Evolutionary conservation across 495 filamentous ascomycete species (phyloP), one percentile per base, ranked within the genome.

Genomic region (Patellaria atrata): DNA sequence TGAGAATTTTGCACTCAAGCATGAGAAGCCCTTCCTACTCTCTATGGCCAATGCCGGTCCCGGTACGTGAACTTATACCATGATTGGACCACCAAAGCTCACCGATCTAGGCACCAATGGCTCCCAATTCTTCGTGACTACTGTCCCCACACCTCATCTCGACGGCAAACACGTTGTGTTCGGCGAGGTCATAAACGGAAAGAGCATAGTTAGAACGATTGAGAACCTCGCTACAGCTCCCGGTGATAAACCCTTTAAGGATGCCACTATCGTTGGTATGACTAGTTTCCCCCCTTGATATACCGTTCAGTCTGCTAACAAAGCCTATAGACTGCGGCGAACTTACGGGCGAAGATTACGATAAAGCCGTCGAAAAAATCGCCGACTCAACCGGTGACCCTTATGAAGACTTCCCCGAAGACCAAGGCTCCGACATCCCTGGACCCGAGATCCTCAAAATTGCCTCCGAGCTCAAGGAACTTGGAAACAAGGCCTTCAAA

Each of bases 141-240:
- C 91, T 15, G 81, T 92, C 28, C 65, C 71, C 6, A 99, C 89
- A 1, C 84, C 87, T 18, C 89, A 97, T 57, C 71, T 99, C 9
- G 84, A 99, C 55, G 71, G 74, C 50, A 99, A 96, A 64, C 89
- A 99, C 61, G 89, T 99, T 37, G 89, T 99, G 38, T 99, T 96
- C 59, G 89, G 89, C 43, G 79, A 96, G 60, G 87, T 99, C 25
- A 65, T 94, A 45, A 77, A 73, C 22, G 91, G 91, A 44, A 96
- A 94, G 62, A 84, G 79, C 33, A 64, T 94, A 16, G 70, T 96
- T 16, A 76, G 89, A 28, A 77, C 86, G 56, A 77, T 96, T 52
- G 89, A 99, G 61, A 85, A 86, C 55, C 58, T 87, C 49, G 54
- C 58, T n/a, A 92, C 83, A 3, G 64, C 76, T 43, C 62, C 60